Conservation (phyloP, 2,329 filamentous ascomycete species). For the Tolypocladium album region DNA sequence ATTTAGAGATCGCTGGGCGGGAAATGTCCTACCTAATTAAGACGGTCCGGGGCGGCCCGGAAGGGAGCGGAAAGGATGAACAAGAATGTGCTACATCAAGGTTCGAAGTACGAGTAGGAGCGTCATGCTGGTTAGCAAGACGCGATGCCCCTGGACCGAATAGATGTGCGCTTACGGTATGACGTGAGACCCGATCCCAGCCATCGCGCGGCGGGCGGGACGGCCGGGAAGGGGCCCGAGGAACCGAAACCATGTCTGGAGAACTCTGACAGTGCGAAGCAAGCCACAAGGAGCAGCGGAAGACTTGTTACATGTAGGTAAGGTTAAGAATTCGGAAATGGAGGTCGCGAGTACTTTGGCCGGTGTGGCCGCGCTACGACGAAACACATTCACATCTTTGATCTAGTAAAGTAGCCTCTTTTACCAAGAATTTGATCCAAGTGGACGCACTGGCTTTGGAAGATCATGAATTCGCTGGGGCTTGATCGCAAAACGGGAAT, state of each 20-base stretch:
- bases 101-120: background rate
- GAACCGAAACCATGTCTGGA: background rate
- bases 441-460: background rate
- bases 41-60: background rate
- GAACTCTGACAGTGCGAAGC: background rate
- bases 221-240: background rate
- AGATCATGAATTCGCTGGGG: background rate
- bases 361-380: background rate
- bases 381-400: background rate
- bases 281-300: background rate
- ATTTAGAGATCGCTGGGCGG: background rate
- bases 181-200: background rate
- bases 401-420: background rate
- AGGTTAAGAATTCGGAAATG: background rate
- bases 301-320: background rate
- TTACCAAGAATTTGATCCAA: background rate
- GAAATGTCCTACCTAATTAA: background rate
- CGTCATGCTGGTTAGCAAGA: background rate
- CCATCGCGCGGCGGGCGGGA: background rate
- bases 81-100: background rate
- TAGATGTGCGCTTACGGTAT: background rate
- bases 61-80: background rate
- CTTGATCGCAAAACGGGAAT: background rate
- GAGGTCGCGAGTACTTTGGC: background rate
- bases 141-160: background rate